These are phyloP conservation scores for Phlebiopsis gigantea DNA, from an alignment of 768 basidiomycete genomes.

Conservation along the genomic window DNA sequence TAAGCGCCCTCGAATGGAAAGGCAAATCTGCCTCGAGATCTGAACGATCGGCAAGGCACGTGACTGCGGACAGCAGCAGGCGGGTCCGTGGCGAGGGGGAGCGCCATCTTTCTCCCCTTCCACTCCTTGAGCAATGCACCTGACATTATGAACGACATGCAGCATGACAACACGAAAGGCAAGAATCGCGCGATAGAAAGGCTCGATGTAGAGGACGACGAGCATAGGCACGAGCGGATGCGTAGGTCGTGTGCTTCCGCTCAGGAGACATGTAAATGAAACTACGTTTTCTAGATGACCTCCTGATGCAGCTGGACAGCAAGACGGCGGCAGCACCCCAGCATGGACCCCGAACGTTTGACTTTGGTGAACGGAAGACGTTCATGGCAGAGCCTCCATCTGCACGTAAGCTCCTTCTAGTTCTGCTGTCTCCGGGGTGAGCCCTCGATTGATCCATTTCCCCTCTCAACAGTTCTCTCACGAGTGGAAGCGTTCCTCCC, in stretches of 20 bases:
- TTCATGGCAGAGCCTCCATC: slow-evolving; percentile 17
- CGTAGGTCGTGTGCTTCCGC: slow-evolving; percentile 15
- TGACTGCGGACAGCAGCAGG: slow-evolving; percentile 3
- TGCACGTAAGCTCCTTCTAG: slow-evolving; percentile 14
- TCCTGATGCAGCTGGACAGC: slow-evolving; percentile 15
- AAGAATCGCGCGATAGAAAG: slow-evolving; percentile 7
- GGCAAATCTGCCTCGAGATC: slow-evolving; percentile 2
- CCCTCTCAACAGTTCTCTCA: slow-evolving; percentile 44
- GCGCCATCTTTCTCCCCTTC: slow-evolving; percentile 3
- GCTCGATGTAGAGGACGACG: slow-evolving; percentile 16
- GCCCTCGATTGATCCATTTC: background rate
- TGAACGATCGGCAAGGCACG: background rate
- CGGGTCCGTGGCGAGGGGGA: background rate
- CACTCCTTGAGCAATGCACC: slow-evolving; percentile 8
- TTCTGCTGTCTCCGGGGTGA: background rate
- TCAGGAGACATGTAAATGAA: background rate
- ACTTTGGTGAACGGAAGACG: slow-evolving; percentile 20
- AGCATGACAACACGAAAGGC: slow-evolving; percentile 4
- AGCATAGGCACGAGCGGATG: slow-evolving; percentile 12
- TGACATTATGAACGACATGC: slow-evolving; percentile 12
- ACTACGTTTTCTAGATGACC: slow-evolving; percentile 8
- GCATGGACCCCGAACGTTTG: slow-evolving; percentile 10
- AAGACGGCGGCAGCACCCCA: background rate
- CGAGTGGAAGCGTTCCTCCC: slow-evolving; percentile 67
- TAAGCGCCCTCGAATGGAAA: too few species aligned